phyloP scores from a whole-genome alignment of 495 filamentous ascomycete species.

The Venustampulla echinocandica region DNA sequence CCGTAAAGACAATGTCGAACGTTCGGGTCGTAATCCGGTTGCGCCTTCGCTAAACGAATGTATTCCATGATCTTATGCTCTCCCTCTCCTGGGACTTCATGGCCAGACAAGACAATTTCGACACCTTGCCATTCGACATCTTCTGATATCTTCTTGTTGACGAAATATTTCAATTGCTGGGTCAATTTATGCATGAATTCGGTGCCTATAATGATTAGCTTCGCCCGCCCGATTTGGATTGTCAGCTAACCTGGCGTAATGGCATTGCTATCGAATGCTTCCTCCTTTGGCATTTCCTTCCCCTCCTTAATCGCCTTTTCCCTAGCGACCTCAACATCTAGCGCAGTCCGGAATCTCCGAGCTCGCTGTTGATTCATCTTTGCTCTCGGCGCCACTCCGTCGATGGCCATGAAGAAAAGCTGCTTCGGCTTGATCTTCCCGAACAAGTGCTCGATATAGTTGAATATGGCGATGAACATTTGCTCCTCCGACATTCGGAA shows the following conservation, averaged over 20 bases:
- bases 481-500: slow-evolving; percentile 94
- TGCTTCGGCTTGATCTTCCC: slow-evolving; percentile 98
- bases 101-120: slow-evolving; percentile 91
- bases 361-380: slow-evolving; percentile 99
- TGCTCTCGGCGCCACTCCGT: slow-evolving; percentile 92
- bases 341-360: slow-evolving; percentile 85
- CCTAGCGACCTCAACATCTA: slow-evolving; percentile 80
- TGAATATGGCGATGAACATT: slow-evolving; percentile 99
- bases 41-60: slow-evolving; percentile 91
- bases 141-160: slow-evolving; percentile 97
- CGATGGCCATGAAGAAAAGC: slow-evolving; percentile 98
- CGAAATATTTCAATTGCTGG: slow-evolving; percentile 91
- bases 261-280: slow-evolving; percentile 97
- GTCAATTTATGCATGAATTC: slow-evolving; percentile 97
- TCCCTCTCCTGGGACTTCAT: slow-evolving; percentile 98
- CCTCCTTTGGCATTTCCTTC: slow-evolving; percentile 87
- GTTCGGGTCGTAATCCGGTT: slow-evolving; percentile 90
- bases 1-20: slow-evolving; percentile 96
- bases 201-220: slow-evolving; percentile 40
- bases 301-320: slow-evolving; percentile 86
- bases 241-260: slow-evolving; percentile 61
- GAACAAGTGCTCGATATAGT: slow-evolving; percentile 98
- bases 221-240: slow-evolving; percentile 6
- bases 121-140: slow-evolving; percentile 95
- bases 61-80: slow-evolving; percentile 99